Evolutionary conservation across 2,329 filamentous ascomycete species (phyloP), one percentile per base, ranked within the genome.

Genomic region (Rhinocladiella similis): DNA sequence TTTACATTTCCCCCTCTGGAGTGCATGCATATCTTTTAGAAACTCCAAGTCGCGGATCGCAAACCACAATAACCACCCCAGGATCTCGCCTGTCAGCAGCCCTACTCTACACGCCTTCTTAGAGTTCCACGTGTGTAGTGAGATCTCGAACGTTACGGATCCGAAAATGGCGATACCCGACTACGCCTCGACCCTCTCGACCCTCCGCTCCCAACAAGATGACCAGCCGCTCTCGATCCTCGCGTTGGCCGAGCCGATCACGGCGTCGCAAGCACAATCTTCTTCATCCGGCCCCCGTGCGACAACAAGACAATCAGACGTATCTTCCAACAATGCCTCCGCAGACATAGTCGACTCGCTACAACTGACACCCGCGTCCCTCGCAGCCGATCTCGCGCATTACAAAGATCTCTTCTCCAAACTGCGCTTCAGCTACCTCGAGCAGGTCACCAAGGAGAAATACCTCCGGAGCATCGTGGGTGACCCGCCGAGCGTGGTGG

Each of bases 401-500:
- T 97, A 97, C 77, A 63, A 85, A 75, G 92, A 97, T 74, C 83
- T 97, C 18, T 99, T 97, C 74, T 88, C 91, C 41, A 97, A 99
- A 76, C 82, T 97, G 38, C 90, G 93, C 65, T 97, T 97, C 78
- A 95, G 90, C 63, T 97, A 97, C 74, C 89, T 97, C 66, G 94
- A 99, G 75, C 94, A 97, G 78, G 91, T 97, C 61, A 97, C 93
- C 43, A 99, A 97, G 75, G 94, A 99, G 72, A 96, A 96, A 69
- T 97, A 97, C 73, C 87, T 99, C 53, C 90, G 91, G 64, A 87
- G 90, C 62, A 95, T 97, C 65, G 91, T 95, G 14, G 91, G 90
- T 61, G 90, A 96, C 61, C 91, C 92, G 47, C 94, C 93, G 0
- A 80, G 92, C 14, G 88, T 97, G 45, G 89, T 96, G 56, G 87